Evolutionary conservation across 2,329 filamentous ascomycete species (phyloP).

Genomic region (Incumbomyces delicatus): DNA sequence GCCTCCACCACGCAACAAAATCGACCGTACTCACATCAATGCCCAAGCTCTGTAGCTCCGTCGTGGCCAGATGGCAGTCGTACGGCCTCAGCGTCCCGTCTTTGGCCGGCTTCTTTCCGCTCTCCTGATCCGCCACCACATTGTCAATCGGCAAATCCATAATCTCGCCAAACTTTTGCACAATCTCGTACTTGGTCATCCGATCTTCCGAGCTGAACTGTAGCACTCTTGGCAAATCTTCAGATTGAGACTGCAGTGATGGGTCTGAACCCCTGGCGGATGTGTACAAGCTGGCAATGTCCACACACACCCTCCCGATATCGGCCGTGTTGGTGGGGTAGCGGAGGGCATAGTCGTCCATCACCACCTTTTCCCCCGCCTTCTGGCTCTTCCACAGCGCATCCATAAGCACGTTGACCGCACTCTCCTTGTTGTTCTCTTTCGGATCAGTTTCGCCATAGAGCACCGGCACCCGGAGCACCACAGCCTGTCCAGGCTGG

Average conservation of each 20-base stretch:
- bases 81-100: slow-evolving; percentile 51
- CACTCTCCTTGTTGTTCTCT: slow-evolving; percentile 58
- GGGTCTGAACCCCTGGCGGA: slow-evolving; percentile 46
- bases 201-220: slow-evolving; percentile 82
- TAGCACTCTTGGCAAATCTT: slow-evolving; percentile 55
- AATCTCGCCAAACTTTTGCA: slow-evolving; percentile 65
- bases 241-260: slow-evolving; percentile 37
- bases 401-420: slow-evolving; percentile 73
- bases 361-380: slow-evolving; percentile 50
- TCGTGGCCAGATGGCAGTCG: slow-evolving; percentile 78
- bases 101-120: slow-evolving; percentile 26
- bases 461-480: slow-evolving; percentile 72
- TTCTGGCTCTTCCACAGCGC: slow-evolving; percentile 62
- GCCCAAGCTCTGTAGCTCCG: slow-evolving; percentile 54
- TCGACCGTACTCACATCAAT: slow-evolving; percentile 65
- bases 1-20: slow-evolving; percentile 73
- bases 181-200: slow-evolving; percentile 86
- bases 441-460: slow-evolving; percentile 62
- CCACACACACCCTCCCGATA: slow-evolving; percentile 66
- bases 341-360: slow-evolving; percentile 77
- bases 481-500: slow-evolving; percentile 49
- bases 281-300: slow-evolving; percentile 62
- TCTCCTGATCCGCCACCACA: slow-evolving; percentile 60
- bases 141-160: slow-evolving; percentile 62
- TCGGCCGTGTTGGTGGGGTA: slow-evolving; percentile 88